A percentile compares a stretch with the other conserved stretches of the same genome.
Evolutionary conservation across 768 basidiomycete species (phyloP).

Genomic region (Suillus luteus): DNA sequence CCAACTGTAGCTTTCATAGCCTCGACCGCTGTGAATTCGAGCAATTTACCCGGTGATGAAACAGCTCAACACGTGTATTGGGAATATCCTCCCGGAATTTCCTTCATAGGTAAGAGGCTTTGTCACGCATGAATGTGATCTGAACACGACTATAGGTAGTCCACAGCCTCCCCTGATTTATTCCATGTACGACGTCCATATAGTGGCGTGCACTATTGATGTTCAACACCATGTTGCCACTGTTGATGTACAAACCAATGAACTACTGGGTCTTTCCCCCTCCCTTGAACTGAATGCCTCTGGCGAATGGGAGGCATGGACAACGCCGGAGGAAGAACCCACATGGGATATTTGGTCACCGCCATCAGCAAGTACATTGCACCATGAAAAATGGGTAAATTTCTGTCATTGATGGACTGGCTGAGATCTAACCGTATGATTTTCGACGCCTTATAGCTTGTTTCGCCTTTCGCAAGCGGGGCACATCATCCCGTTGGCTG

Average conservation of each 20-base stretch:
- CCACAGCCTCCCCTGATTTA: not conserved
- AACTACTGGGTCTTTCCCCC: not conserved
- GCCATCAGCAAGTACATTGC: not conserved
- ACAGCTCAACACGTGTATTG: conserved; percentile 8
- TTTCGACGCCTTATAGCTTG: not conserved
- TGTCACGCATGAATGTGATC: not conserved
- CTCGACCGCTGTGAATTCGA: conserved; percentile 14
- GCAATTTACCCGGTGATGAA: conserved; percentile 1
- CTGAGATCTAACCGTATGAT: not conserved
- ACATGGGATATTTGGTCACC: conserved; percentile 17
- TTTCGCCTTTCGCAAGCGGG: not conserved
- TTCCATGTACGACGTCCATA: conserved; percentile 7
- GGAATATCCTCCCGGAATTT: not conserved
- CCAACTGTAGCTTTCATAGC: conserved; percentile 15
- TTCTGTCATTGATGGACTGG: not conserved
- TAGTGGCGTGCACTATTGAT: conserved; percentile 16
- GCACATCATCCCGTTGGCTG: not conserved
- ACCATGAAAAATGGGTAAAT: conserved; percentile 11
- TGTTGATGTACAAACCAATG: conserved; percentile 10
- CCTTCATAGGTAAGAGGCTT: not conserved
- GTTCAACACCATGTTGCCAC: conserved; percentile 3
- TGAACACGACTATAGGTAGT: not conserved
- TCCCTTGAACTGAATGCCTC: not conserved
- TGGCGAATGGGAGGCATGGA: not conserved
- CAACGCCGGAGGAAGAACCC: not conserved